Evolutionary conservation across 1,284 basidiomycete genomes (phyloP).

Genomic region (Sporisorium exsertum): DNA sequence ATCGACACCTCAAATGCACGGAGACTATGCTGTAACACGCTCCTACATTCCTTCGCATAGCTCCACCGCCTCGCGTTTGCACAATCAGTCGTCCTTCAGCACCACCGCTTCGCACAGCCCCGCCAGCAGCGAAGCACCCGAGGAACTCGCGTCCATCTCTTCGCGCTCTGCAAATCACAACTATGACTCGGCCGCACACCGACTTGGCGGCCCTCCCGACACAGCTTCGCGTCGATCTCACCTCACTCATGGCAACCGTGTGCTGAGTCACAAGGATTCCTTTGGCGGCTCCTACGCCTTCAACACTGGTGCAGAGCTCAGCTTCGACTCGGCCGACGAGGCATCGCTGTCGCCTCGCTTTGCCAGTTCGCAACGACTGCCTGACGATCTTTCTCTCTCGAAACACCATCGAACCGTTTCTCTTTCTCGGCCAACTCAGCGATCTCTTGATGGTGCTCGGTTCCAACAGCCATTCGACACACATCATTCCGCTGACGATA

Average conservation of each 20-base stretch:
- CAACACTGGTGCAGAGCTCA: slow-evolving; percentile 11
- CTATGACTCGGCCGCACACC: slow-evolving; percentile 15
- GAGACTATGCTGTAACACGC: slow-evolving; percentile 31
- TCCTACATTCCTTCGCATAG: slow-evolving; percentile 33
- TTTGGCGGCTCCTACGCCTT: slow-evolving; percentile 45
- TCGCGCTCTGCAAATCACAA: slow-evolving; percentile 17
- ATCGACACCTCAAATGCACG: slow-evolving; percentile 32
- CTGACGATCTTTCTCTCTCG: slow-evolving; percentile 2
- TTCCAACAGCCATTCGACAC: background rate
- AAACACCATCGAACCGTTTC: slow-evolving; percentile 31
- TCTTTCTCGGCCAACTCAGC: slow-evolving; percentile 23
- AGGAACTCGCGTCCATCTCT: slow-evolving; percentile 24
- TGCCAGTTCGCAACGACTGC: slow-evolving; percentile 1
- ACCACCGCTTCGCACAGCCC: slow-evolving; percentile 31
- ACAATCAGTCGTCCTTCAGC: slow-evolving; percentile 44
- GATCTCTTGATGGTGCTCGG: background rate
- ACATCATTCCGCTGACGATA: background rate
- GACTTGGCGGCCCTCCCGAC: slow-evolving; percentile 17
- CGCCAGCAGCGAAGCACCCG: slow-evolving; percentile 37
- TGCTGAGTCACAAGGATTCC: slow-evolving; percentile 47
- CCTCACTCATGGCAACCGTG: slow-evolving; percentile 21
- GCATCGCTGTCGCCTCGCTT: background rate
- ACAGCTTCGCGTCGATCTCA: slow-evolving; percentile 21
- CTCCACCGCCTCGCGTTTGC: slow-evolving; percentile 23
- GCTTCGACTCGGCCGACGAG: slow-evolving; percentile 27